phyloP scores from a whole-genome alignment of 495 filamentous ascomycete genomes.

The Cairneyella variabilis region DNA sequence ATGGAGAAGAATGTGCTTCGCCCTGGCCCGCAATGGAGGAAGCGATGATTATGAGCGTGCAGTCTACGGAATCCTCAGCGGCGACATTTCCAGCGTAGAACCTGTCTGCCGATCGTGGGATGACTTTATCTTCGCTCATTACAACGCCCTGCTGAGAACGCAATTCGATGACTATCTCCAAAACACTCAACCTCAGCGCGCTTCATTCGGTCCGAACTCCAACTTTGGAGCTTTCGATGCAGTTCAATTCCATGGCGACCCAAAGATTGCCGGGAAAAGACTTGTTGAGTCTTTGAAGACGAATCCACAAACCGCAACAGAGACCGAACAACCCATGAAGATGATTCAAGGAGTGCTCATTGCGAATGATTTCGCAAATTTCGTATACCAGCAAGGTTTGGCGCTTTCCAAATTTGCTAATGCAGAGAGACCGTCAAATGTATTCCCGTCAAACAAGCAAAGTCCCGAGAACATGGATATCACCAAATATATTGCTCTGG shows the following conservation, averaged over 20 bases:
- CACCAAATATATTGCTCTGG: slow-evolving; percentile 41
- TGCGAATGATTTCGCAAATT: slow-evolving; percentile 49
- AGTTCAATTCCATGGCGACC: slow-evolving; percentile 49
- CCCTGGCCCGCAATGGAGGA: slow-evolving; percentile 62
- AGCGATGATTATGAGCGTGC: slow-evolving; percentile 77
- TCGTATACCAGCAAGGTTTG: slow-evolving; percentile 56
- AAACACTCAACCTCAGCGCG: slow-evolving; percentile 38
- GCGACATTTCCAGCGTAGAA: slow-evolving; percentile 72
- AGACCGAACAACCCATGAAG: slow-evolving; percentile 55
- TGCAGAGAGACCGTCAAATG: slow-evolving; percentile 39
- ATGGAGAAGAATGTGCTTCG: slow-evolving; percentile 82
- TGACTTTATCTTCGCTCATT: slow-evolving; percentile 85
- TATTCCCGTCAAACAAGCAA: slow-evolving; percentile 36
- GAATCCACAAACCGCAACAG: slow-evolving; percentile 39
- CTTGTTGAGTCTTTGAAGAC: slow-evolving; percentile 48
- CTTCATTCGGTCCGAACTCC: slow-evolving; percentile 33
- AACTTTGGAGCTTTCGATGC: slow-evolving; percentile 51
- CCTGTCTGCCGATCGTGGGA: slow-evolving; percentile 79
- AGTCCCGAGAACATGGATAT: slow-evolving; percentile 19
- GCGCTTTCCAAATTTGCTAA: slow-evolving; percentile 52
- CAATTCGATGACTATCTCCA: slow-evolving; percentile 62
- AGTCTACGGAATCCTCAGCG: slow-evolving; percentile 83
- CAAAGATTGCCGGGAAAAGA: slow-evolving; percentile 40
- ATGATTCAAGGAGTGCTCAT: slow-evolving; percentile 64
- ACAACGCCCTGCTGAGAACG: slow-evolving; percentile 72